phyloP scores from a whole-genome alignment of 2,329 filamentous ascomycete species.

The Ramichloridium luteum region DNA sequence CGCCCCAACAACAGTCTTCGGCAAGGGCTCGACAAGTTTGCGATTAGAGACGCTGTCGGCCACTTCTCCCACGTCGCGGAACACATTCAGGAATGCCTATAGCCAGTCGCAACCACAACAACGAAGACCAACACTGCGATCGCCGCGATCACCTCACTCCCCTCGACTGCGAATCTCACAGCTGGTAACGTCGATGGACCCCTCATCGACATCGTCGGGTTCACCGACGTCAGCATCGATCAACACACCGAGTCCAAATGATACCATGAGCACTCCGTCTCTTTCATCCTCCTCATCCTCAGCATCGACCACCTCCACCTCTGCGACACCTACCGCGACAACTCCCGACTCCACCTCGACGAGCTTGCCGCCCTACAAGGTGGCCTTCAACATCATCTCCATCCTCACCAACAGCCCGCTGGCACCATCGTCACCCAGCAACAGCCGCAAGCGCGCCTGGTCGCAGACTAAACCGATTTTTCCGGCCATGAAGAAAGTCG shows the following conservation, averaged over 20 bases:
- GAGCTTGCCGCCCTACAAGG: conserved; percentile 31
- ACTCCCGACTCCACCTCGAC: conserved; percentile 3
- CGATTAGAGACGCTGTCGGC: conserved; percentile 42
- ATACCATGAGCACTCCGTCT: no score
- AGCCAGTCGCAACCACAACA: conserved; percentile 26
- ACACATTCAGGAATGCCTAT: conserved; percentile 51
- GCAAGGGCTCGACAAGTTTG: conserved; percentile 42
- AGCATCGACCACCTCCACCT: conserved; percentile 17
- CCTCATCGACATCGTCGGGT: neutral
- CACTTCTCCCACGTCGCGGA: conserved; percentile 48
- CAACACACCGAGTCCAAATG: no score
- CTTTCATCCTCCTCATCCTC: conserved; percentile 28
- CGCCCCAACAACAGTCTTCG: conserved; percentile 35
- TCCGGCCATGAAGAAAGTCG: conserved; percentile 45
- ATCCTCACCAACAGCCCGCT: conserved; percentile 36
- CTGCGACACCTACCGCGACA: conserved; percentile 23
- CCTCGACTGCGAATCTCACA: neutral
- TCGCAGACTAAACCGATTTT: conserved; percentile 35
- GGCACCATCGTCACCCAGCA: conserved; percentile 17
- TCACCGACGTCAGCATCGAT: neutral
- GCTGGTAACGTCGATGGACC: neutral
- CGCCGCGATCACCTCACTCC: conserved; percentile 4
- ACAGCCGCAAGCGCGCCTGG: conserved; percentile 16
- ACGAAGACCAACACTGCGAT: conserved; percentile 25
- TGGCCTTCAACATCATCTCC: conserved; percentile 33